phyloP scores from a whole-genome alignment of 345 rosid species.

The Eucalyptus cloeziana region DNA sequence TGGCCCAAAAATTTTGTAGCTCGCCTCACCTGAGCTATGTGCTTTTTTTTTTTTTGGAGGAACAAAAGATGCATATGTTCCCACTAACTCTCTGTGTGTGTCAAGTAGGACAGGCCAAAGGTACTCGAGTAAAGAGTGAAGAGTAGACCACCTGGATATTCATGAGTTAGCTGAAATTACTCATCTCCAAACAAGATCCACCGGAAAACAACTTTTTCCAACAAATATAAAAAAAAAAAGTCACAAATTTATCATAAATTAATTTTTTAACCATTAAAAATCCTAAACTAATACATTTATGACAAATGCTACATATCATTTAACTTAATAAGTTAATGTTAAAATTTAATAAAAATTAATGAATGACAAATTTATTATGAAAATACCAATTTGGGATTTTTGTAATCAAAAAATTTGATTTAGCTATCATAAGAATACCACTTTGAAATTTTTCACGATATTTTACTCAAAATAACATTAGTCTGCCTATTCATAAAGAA shows the following conservation, averaged over 20 bases:
- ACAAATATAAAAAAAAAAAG: too few relatives aligned
- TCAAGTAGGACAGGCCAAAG: not conserved
- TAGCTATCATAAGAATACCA: too few relatives aligned
- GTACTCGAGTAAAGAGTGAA: not conserved
- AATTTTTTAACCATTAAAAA: too few relatives aligned
- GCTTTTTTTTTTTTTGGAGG: not conserved
- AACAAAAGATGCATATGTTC: not conserved
- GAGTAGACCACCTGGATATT: not conserved
- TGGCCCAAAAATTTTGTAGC: not conserved
- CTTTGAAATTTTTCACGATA: too few relatives aligned
- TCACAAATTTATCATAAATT: too few relatives aligned
- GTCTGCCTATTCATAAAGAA: not conserved
- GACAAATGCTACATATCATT: too few relatives aligned
- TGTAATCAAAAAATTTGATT: too few relatives aligned
- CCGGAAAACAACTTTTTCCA: not conserved
- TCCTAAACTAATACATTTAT: too few relatives aligned
- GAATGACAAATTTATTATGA: rapidly evolving
- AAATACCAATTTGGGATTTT: too few relatives aligned
- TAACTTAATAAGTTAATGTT: too few relatives aligned
- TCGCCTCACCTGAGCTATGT: not conserved
- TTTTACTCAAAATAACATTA: not conserved
- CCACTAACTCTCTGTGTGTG: not conserved
- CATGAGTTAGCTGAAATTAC: not conserved
- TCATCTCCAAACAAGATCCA: not conserved
- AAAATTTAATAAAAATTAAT: too few relatives aligned